Evolutionary conservation across 1,139 yeast genomes (phyloP), one percentile per base, ranked within the genome.

Genomic region (Ogataea hybrid): DNA sequence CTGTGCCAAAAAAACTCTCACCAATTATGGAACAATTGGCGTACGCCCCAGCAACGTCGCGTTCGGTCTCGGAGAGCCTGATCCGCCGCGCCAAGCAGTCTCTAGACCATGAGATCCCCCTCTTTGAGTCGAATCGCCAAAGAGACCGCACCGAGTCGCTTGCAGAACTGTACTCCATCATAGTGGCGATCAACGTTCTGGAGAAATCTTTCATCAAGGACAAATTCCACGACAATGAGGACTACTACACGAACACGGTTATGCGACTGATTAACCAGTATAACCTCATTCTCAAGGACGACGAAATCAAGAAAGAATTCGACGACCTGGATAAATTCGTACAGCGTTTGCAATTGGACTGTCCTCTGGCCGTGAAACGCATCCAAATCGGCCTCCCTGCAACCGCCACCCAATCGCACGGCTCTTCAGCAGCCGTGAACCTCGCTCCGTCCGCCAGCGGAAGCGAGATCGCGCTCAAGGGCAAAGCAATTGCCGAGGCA

Each of bases 131-230:
- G 7, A 64, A 74, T 11, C 67, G 72, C 41, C 80, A 83, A 49
- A 73, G 84, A 42, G 81, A 81, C 41, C 70, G 75, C 0, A 73
- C 73, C 51, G 94, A 88, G 49, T 70, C 85, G 2, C 62, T 87
- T 17, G 84, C 92, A 0, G 97, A 90, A 62, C 67, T 90, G 22
- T 89, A 81, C 62, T 84, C 96, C 9, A 84, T 92, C 22, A 71
- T 92, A 14, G 77, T 84, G 3, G 80, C 87, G 3, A 67, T 92
- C n/a, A 96, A 92, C 58, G 75, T 82, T 58, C 72, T 92, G 9
- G 98, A 92, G 57, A 84, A 78, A 53, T 79, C 94, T 2, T 90
- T 77, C 57, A 64, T 87, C 25, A 81, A 85, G 47, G 97, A 90
- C 59, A 74, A 77, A 37, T 71, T 86, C 32, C 70, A 71, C 37